phyloP scores from a whole-genome alignment of 495 filamentous ascomycete genomes.

The Sporormia fimetaria region DNA sequence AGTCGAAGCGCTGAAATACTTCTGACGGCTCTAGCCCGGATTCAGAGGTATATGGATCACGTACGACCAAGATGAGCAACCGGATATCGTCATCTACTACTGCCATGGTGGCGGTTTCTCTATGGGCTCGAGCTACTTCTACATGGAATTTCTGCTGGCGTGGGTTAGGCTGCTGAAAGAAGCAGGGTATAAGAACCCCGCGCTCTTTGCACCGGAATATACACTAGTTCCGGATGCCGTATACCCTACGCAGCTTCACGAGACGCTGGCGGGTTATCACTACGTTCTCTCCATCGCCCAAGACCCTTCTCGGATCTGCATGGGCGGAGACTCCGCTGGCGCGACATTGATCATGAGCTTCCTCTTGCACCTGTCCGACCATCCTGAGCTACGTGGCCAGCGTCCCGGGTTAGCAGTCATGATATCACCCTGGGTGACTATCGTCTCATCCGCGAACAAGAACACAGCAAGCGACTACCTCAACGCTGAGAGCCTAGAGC shows the following conservation, averaged over 20 bases:
- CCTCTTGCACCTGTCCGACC: constrained; percentile 45
- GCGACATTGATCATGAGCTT: constrained; percentile 56
- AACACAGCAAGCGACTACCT: constrained; percentile 55
- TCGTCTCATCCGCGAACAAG: constrained; percentile 43
- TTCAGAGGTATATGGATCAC: constrained; percentile 54
- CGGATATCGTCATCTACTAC: constrained; percentile 64
- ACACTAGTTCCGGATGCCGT: constrained; percentile 61
- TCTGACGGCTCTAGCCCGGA: constrained; percentile 22
- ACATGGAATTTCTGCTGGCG: constrained; percentile 64
- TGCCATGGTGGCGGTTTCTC: constrained; percentile 70
- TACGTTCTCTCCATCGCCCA: constrained; percentile 45
- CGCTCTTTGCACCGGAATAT: constrained; percentile 69
- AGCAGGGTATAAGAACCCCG: constrained; percentile 55
- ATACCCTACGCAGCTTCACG: constrained; percentile 57
- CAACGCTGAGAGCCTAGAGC: constrained; percentile 41
- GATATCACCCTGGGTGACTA: constrained; percentile 44
- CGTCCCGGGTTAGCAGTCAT: constrained; percentile 48
- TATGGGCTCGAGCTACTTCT: constrained; percentile 69
- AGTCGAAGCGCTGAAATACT: background rate
- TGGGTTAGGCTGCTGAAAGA: constrained; percentile 48
- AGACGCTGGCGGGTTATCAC: constrained; percentile 54
- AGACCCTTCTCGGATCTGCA: constrained; percentile 47
- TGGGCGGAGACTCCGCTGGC: constrained; percentile 66
- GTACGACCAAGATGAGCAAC: constrained; percentile 38
- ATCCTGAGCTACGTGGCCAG: constrained; percentile 35